These are phyloP conservation scores for Paratrimastix pyriformis DNA, from an alignment of 78 protist genomes.

Conservation along the genomic window DNA sequence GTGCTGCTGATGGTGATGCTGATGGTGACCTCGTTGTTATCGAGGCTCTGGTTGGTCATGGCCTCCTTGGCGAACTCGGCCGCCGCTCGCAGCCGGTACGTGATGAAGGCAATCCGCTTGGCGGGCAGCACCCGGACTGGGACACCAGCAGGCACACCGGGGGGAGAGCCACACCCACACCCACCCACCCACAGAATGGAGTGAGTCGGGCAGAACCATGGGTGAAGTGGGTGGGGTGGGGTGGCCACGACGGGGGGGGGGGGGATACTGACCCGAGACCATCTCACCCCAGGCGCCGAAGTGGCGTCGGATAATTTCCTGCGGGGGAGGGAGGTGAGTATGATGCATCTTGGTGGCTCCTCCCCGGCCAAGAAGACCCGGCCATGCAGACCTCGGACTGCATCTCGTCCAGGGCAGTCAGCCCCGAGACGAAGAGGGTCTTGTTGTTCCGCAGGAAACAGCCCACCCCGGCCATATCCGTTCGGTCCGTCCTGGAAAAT, in stretches of 20 bases:
- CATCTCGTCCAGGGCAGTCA: not conserved
- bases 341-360: not conserved
- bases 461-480: conserved; percentile 12
- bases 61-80: conserved; percentile 9
- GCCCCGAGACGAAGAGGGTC: not conserved
- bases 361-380: not conserved
- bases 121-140: not conserved
- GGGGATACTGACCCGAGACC: not conserved
- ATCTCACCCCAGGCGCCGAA: conserved; percentile 8
- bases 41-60: conserved; percentile 3
- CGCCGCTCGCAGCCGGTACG: not conserved
- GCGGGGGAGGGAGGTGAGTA: not conserved
- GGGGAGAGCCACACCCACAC: too few relatives aligned
- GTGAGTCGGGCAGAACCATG: not conserved
- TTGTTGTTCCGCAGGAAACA: not conserved
- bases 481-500: not conserved
- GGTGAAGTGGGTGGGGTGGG: not conserved
- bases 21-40: conserved; percentile 3
- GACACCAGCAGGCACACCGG: too few relatives aligned
- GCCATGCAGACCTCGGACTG: not conserved
- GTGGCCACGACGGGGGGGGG: not conserved
- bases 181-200: too few relatives aligned
- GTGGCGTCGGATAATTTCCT: not conserved
- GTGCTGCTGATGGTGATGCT: too few relatives aligned
- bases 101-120: not conserved